A percentile compares a stretch with the other conserved stretches of the same genome.
Conservation (phyloP, 2,329 filamentous ascomycete species). For the Aspergillus viridinutans region DNA sequence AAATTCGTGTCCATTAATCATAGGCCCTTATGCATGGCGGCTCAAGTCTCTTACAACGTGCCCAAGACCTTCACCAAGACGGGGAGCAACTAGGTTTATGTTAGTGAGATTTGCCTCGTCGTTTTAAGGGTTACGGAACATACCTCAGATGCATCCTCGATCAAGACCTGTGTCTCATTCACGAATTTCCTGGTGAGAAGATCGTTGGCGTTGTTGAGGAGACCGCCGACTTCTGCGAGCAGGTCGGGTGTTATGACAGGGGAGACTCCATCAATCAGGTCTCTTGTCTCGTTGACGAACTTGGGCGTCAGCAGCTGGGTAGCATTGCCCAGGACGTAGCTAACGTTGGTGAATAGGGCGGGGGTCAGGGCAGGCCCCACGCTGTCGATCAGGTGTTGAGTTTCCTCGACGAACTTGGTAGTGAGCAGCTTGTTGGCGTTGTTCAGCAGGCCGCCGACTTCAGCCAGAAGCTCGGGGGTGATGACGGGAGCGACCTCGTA, state of each 20-base stretch:
- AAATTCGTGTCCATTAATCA: constrained; percentile 22
- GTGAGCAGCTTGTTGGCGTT: constrained; percentile 25
- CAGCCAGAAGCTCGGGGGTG: constrained; percentile 17
- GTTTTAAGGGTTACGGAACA: constrained; percentile 1
- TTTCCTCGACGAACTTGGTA: constrained; percentile 24
- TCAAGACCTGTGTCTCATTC: constrained; percentile 25
- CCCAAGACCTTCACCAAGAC: constrained; percentile 26
- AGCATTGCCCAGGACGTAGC: constrained; percentile 28
- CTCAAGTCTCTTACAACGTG: constrained; percentile 19
- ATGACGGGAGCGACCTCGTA: constrained; percentile 17
- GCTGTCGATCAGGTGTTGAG: constrained; percentile 15
- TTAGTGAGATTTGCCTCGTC: constrained; percentile 4
- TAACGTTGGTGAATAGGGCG: constrained; percentile 26
- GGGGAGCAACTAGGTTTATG: constrained; percentile 24
- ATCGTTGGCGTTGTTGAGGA: constrained; percentile 15
- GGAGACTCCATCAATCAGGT: constrained; percentile 25
- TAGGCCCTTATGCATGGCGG: constrained; percentile 13
- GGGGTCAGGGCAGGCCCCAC: constrained; percentile 22
- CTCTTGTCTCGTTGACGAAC: constrained; percentile 28
- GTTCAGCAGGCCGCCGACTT: constrained; percentile 20
- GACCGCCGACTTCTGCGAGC: constrained; percentile 21
- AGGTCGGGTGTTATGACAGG: constrained; percentile 26
- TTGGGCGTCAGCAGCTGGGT: constrained; percentile 25
- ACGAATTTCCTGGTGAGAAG: constrained; percentile 19
- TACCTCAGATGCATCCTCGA: constrained; percentile 29